These are phyloP conservation scores for Podospora tetraspora DNA, from an alignment of 495 filamentous ascomycete species.

Conservation along the genomic window DNA sequence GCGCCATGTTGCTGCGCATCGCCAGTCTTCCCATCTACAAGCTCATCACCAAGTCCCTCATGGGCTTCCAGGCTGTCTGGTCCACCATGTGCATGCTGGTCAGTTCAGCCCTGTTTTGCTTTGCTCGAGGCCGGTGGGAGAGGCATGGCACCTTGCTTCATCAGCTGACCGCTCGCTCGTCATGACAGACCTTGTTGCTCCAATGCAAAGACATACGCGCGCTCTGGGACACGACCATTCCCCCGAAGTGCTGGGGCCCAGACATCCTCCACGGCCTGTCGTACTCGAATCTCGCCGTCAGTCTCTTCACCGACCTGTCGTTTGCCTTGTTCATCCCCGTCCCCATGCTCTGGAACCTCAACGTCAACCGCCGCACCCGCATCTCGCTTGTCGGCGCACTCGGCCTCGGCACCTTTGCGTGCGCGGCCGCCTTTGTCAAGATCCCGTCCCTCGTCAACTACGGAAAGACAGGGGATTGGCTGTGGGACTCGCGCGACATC, in stretches of 20 bases:
- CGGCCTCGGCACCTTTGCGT: constrained; percentile 42
- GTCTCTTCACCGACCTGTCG: constrained; percentile 40
- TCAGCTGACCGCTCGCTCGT: neutral
- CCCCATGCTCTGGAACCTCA: constrained; percentile 42
- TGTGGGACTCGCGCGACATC: constrained; percentile 38
- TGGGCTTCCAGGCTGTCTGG: constrained; percentile 37
- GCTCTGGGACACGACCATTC: constrained; percentile 35
- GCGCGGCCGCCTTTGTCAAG: constrained; percentile 43
- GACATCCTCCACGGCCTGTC: constrained; percentile 29
- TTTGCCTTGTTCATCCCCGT: constrained; percentile 40
- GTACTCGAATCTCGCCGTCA: constrained; percentile 37
- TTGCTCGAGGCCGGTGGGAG: neutral
- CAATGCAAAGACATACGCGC: constrained; percentile 27
- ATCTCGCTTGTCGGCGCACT: constrained; percentile 38
- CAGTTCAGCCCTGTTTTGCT: neutral
- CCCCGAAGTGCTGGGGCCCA: constrained; percentile 32
- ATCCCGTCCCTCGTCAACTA: constrained; percentile 33
- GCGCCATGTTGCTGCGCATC: constrained; percentile 41
- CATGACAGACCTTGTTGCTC: constrained; percentile 18
- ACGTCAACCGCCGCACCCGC: constrained; percentile 38
- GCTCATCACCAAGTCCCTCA: constrained; percentile 27
- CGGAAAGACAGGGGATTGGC: constrained; percentile 39
- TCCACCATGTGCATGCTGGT: constrained; percentile 30
- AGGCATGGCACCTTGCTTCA: neutral
- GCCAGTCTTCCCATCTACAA: constrained; percentile 29